Conservation (phyloP, 2,329 filamentous ascomycete species). For the Stachybotrys chlorohalonatus region DNA sequence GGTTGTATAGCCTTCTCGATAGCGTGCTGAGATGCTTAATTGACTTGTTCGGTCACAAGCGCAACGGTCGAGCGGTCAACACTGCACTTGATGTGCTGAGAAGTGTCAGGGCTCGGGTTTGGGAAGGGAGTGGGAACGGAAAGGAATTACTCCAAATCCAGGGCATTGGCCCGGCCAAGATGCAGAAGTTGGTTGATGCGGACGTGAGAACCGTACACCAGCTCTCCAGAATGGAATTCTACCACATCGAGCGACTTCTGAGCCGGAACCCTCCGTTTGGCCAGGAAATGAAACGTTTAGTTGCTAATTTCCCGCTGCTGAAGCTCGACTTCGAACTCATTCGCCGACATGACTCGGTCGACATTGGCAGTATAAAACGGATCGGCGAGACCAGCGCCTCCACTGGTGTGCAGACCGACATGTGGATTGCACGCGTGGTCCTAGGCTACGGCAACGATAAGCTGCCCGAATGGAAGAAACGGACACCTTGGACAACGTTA, state of each 20-base stretch:
- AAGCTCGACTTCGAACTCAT: conserved; percentile 28
- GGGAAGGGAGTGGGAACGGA: conserved; percentile 63
- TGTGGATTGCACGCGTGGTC: conserved; percentile 47
- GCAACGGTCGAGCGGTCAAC: conserved; percentile 57
- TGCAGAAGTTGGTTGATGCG: conserved; percentile 63
- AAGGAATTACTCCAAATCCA: conserved; percentile 78
- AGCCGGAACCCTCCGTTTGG: conserved; percentile 81
- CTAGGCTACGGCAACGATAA: conserved; percentile 63
- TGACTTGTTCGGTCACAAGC: conserved; percentile 25
- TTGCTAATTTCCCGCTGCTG: conserved; percentile 61
- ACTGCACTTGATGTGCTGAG: conserved; percentile 70
- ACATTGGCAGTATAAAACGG: background rate
- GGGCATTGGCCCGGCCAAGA: conserved; percentile 64
- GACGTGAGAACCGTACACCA: conserved; percentile 62
- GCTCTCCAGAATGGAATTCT: conserved; percentile 57
- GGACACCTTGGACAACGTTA: conserved; percentile 61
- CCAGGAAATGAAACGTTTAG: conserved; percentile 51
- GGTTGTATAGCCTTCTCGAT: conserved; percentile 24
- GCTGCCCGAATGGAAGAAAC: conserved; percentile 53
- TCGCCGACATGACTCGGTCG: background rate
- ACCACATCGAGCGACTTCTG: conserved; percentile 67
- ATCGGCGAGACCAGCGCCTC: background rate
- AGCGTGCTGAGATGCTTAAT: conserved; percentile 25
- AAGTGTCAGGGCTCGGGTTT: conserved; percentile 63
- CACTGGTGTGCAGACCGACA: conserved; percentile 11